These are phyloP conservation scores for Leccinum angustisporum DNA, from an alignment of 1,284 basidiomycete genomes.

Conservation along the genomic window DNA sequence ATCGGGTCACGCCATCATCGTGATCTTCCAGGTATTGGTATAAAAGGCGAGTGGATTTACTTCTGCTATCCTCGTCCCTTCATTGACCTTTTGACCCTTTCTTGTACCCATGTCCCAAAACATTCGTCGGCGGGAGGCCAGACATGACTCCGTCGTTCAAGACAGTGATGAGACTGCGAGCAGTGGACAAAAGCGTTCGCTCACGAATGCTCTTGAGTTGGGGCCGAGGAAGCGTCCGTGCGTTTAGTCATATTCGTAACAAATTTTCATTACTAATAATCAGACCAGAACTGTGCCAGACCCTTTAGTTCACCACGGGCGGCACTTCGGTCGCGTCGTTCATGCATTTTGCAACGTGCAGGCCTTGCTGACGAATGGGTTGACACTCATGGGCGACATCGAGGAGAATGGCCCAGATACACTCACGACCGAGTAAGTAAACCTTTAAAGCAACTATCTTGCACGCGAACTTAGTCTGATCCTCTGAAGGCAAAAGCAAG, in stretches of 20 bases:
- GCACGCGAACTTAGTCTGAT: not conserved
- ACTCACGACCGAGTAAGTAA: not conserved
- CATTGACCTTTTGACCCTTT: no score
- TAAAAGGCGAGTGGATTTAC: no score
- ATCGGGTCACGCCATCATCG: no score
- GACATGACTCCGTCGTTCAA: not conserved
- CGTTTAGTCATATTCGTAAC: not conserved
- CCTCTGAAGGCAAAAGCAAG: not conserved
- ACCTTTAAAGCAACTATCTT: not conserved
- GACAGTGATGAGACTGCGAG: not conserved
- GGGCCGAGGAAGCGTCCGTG: not conserved
- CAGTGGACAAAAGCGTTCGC: not conserved
- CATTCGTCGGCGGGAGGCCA: not conserved
- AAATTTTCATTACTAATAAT: not conserved
- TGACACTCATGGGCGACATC: not conserved
- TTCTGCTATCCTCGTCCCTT: no score
- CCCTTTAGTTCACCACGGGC: not conserved
- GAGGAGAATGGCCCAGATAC: not conserved
- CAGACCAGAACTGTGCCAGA: not conserved
- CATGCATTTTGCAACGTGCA: not conserved
- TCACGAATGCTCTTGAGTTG: not conserved
- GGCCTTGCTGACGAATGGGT: not conserved
- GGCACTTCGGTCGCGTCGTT: not conserved
- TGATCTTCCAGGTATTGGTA: no score
- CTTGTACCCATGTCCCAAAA: no score